Evolutionary conservation across 768 basidiomycete genomes (phyloP), one percentile per base, ranked within the genome.

Genomic region (Leccinellum rugosiceps): DNA sequence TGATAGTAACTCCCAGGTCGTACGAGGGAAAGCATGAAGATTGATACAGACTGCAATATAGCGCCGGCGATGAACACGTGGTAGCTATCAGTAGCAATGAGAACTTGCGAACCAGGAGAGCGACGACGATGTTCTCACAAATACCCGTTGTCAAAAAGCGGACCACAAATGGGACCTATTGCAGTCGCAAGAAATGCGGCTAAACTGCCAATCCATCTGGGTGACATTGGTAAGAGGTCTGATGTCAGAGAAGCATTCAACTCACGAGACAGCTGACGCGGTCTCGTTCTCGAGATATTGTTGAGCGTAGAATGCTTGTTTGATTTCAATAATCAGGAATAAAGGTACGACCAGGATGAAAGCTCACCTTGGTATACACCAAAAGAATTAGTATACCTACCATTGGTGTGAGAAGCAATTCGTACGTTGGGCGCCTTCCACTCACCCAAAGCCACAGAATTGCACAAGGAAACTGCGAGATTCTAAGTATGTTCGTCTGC

Each of bases 11-110:
- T 60, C 9, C 71, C 72, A 31, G 75, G 69, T 25, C 70, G 62
- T 6, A 66, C 68, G n/a, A 75, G 53, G 15, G 76, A 77, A 6
- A 77, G 50, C 73, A 76, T 74, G 54, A 78, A 78, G 19, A 74
- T 50, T 1, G 73, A 66, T 10, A 73, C 51, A 15, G 67, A 63
- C 35, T 68, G 62, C 5, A 72, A 56, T 11, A 69, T 15, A 19
- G 69, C 62, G 4, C 71, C 73, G 10, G 53, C 34, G 32, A 72
- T 65, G 28, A 51, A 57, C 55, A 50, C 49, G 15, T 50, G 49
- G 49, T 50, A 15, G 49, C 49, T 50, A 34, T 15, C 19, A 30
- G 25, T 50, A 6, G 6, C 17, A 11, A 15, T 50, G 21, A 34
- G 49, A 14, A 21, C 2, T 13, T 15, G 4, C 4, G 9, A n/a